Conservation (phyloP, 208 protist species). For the Trypanosoma brucei region DNA sequence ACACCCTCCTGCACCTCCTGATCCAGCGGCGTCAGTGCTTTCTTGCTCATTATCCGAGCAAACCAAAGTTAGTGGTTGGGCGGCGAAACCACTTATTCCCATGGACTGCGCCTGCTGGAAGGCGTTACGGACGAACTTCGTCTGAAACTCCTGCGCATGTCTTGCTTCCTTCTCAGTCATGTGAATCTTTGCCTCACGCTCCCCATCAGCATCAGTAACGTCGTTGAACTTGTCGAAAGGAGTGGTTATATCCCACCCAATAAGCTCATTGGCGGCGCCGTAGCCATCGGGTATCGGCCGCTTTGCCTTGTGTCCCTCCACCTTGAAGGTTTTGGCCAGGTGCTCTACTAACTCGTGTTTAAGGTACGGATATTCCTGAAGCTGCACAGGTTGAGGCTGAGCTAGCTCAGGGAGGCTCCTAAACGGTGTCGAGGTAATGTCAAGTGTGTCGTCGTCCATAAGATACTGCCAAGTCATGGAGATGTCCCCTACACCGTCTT, state of each 20-base stretch:
- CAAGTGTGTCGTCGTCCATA: conserved; percentile 18
- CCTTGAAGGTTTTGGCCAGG: conserved; percentile 55
- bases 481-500: conserved; percentile 47
- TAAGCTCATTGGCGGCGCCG: conserved; percentile 72
- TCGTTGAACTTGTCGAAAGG: conserved; percentile 82
- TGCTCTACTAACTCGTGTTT: conserved; percentile 77
- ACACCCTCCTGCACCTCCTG: background rate
- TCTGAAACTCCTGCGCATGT: conserved; percentile 44
- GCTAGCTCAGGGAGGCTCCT: conserved; percentile 38
- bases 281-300: conserved; percentile 41
- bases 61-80: conserved; percentile 48
- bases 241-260: conserved; percentile 66
- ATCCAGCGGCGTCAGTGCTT: conserved; percentile 24
- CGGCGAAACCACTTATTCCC: conserved; percentile 76
- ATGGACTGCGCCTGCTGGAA: conserved; percentile 83
- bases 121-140: conserved; percentile 69
- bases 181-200: conserved; percentile 41
- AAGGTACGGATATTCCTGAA: conserved; percentile 47
- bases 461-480: conserved; percentile 43
- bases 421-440: conserved; percentile 34
- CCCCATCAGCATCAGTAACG: conserved; percentile 56
- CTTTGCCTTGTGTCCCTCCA: conserved; percentile 38
- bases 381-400: conserved; percentile 20
- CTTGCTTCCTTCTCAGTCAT: conserved; percentile 65
- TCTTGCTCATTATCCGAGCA: conserved; percentile 59